Evolutionary conservation across 108 stramenopile genomes (phyloP).

Genomic region (Licmophora abbreviata): DNA sequence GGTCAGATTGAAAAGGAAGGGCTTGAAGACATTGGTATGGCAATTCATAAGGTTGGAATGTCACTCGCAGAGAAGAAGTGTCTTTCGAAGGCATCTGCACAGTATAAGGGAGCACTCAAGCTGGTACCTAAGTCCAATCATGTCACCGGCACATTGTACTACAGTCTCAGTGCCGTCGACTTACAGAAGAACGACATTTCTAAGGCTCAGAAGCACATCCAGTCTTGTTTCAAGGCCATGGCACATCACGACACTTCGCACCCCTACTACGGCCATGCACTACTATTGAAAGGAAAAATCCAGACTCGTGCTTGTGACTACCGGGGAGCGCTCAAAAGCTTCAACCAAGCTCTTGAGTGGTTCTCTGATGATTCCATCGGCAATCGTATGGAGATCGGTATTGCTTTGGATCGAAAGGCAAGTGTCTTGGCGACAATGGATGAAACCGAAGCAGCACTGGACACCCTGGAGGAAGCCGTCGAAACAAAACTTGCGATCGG

Average conservation of each 20-base stretch:
- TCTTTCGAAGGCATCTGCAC: conserved; percentile 24
- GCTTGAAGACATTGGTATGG: conserved; percentile 31
- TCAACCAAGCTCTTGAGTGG: conserved; percentile 21
- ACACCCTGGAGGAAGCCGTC: conserved; percentile 19
- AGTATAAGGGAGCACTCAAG: conserved; percentile 31
- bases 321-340: conserved; percentile 20
- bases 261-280: conserved; percentile 14
- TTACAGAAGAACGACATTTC: conserved; percentile 21
- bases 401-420: conserved; percentile 27
- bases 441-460: conserved; percentile 29
- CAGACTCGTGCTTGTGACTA: conserved; percentile 32
- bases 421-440: conserved; percentile 32
- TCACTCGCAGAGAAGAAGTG: conserved; percentile 27
- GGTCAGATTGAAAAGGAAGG: background rate
- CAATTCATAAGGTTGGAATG: conserved; percentile 30
- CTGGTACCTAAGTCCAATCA: conserved; percentile 24
- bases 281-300: conserved; percentile 27
- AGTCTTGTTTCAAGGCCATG: conserved; percentile 17
- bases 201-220: conserved; percentile 26
- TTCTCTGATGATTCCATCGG: conserved; percentile 9
- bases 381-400: conserved; percentile 32
- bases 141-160: conserved; percentile 29
- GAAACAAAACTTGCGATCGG: conserved; percentile 27
- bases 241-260: conserved; percentile 8
- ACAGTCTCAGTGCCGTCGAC: conserved; percentile 23